Evolutionary conservation across 148 eudicot species (phyloP).

Genomic region (Cornus controversa): DNA sequence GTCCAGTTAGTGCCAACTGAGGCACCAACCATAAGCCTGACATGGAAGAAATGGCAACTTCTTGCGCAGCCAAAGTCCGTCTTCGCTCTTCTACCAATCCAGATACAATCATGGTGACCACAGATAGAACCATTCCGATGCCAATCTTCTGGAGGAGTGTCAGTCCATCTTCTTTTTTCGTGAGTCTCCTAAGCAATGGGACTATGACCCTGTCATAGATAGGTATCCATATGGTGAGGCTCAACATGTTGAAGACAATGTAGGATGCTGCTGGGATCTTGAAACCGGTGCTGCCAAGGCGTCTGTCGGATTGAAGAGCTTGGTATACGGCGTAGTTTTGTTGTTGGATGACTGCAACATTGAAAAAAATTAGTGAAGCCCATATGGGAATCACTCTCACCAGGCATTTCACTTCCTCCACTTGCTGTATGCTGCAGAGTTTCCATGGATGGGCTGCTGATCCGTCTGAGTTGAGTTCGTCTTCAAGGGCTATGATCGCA

Average conservation of each 20-base stretch:
- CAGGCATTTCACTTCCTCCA: slow-evolving; percentile 50
- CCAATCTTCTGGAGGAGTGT: slow-evolving; percentile 49
- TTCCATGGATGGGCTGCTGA: slow-evolving; percentile 40
- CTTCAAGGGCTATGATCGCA: slow-evolving; percentile 32
- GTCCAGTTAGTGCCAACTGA: slow-evolving; percentile 32
- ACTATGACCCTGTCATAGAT: slow-evolving; percentile 46
- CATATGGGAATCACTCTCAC: slow-evolving; percentile 47
- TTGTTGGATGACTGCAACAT: slow-evolving; percentile 7
- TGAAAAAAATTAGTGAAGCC: slow-evolving; percentile 34
- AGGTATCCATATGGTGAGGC: slow-evolving; percentile 46
- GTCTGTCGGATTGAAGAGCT: slow-evolving; percentile 46
- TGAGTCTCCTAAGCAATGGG: slow-evolving; percentile 31
- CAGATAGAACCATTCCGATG: slow-evolving; percentile 20
- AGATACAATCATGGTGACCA: slow-evolving; percentile 15
- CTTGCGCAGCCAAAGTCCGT: slow-evolving; percentile 16
- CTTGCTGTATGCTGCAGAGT: slow-evolving; percentile 45
- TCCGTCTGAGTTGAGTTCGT: slow-evolving; percentile 34
- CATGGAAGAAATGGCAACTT: slow-evolving; percentile 30
- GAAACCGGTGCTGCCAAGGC: slow-evolving; percentile 26
- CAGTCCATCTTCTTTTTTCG: slow-evolving; percentile 34
- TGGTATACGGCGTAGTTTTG: slow-evolving; percentile 43
- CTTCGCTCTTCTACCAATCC: slow-evolving; percentile 27
- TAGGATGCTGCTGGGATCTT: slow-evolving; percentile 52
- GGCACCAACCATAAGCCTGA: slow-evolving; percentile 44
- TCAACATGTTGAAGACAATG: slow-evolving; percentile 34